Evolutionary conservation across 2,329 filamentous ascomycete species (phyloP).

Genomic region (Drechslerella dactyloides): DNA sequence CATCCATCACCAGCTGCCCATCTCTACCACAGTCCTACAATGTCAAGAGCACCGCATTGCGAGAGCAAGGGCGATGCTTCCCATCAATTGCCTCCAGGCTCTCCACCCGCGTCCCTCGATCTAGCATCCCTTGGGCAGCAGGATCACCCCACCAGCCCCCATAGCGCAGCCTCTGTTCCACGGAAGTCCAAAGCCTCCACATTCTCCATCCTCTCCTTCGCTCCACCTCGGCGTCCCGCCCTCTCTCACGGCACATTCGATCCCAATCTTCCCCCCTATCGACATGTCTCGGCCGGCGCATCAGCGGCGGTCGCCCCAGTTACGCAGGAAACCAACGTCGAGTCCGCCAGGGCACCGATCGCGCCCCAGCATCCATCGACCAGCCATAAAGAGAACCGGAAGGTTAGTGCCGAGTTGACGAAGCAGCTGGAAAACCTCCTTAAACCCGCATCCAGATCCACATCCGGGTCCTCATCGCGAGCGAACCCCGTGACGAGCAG

Average conservation of each 20-base stretch:
- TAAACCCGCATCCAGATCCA: conserved; percentile 3
- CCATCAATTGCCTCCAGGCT: not conserved
- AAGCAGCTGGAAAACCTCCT: conserved; percentile 26
- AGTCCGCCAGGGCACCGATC: not conserved
- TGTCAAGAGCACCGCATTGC: conserved; percentile 7
- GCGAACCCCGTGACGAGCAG: not conserved
- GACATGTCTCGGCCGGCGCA: conserved; percentile 7
- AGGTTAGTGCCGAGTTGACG: conserved; percentile 20
- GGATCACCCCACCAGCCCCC: not conserved
- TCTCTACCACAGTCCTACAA: not conserved
- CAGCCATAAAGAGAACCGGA: conserved; percentile 26
- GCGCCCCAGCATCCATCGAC: not conserved
- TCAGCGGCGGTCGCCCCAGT: conserved; percentile 8
- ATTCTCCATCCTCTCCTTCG: conserved; percentile 21
- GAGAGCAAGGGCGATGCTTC: not conserved
- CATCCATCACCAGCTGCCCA: not conserved
- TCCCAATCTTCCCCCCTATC: conserved; percentile 6
- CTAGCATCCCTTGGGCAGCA: conserved; percentile 55
- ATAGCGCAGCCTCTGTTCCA: not conserved
- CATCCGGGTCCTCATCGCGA: conserved; percentile 2
- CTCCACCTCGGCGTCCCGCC: conserved; percentile 10
- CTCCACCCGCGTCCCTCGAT: not conserved
- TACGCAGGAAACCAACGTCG: not conserved
- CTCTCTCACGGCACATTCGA: conserved; percentile 15
- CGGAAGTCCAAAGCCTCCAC: conserved; percentile 17